Conservation (phyloP, 345 rosid species). For the Hibiscus mutabilis region DNA sequence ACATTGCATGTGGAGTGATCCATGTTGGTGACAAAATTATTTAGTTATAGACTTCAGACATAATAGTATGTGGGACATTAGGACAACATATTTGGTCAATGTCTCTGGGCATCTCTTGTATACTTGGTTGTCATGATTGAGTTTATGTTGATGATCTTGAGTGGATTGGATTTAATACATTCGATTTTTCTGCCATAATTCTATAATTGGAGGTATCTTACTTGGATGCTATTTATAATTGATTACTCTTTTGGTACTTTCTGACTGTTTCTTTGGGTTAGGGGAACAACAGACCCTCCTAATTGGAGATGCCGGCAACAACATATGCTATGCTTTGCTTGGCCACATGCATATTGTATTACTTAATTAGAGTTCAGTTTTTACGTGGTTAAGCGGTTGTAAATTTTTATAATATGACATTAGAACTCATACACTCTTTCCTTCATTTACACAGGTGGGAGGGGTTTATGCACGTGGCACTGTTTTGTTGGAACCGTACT, state of each 20-base stretch:
- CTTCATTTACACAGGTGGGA: slow-evolving; percentile 43
- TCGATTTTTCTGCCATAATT: neutral
- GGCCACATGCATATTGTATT: neutral
- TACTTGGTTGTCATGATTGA: neutral
- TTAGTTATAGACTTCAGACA: neutral
- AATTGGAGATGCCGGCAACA: neutral
- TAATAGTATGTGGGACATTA: slow-evolving; percentile 16
- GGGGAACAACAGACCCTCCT: neutral
- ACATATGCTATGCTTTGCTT: neutral
- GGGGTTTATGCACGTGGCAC: slow-evolving; percentile 48
- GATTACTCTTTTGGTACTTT: neutral
- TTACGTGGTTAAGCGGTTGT: neutral
- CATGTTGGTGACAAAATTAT: slow-evolving; percentile 14
- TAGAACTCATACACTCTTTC: neutral
- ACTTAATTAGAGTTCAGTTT: neutral
- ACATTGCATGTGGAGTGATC: slow-evolving; percentile 26
- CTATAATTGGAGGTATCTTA: neutral
- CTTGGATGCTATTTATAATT: neutral
- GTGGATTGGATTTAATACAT: neutral
- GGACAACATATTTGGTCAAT: slow-evolving; percentile 17
- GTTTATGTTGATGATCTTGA: slow-evolving; percentile 3
- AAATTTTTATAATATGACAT: neutral
- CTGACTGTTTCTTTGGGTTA: neutral
- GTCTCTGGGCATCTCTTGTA: slow-evolving; percentile 5
- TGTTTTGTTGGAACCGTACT: slow-evolving; percentile 30